Conservation (phyloP, 2,329 filamentous ascomycete genomes). For the Penicillium aurantiogriseum region DNA sequence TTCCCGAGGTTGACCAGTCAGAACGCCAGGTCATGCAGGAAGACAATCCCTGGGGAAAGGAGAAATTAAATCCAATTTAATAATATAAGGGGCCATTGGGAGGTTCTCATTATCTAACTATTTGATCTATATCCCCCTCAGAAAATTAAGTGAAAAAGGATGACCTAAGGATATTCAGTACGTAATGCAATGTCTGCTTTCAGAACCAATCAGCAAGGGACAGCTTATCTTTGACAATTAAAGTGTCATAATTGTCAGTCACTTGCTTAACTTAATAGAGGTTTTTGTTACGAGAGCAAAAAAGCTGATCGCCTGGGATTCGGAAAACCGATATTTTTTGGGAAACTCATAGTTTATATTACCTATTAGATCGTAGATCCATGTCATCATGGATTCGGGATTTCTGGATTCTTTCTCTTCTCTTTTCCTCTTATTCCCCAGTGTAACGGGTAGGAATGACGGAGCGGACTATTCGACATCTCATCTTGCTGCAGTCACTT, state of each 20-base stretch:
- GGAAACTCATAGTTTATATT: background rate
- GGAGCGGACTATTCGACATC: constrained; percentile 30
- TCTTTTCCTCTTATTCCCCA: background rate
- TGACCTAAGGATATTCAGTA: constrained; percentile 24
- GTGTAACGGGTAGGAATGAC: constrained; percentile 27
- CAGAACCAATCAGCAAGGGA: constrained; percentile 30
- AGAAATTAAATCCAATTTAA: background rate
- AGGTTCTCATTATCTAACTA: constrained; percentile 10
- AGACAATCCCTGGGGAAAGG: background rate
- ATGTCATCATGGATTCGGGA: constrained; percentile 19
- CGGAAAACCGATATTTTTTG: background rate
- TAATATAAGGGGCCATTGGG: background rate
- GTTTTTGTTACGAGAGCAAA: constrained; percentile 28
- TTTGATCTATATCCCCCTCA: background rate
- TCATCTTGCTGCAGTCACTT: constrained; percentile 32
- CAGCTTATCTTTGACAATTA: constrained; percentile 35
- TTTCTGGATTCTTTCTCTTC: background rate
- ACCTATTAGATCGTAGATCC: constrained; percentile 10
- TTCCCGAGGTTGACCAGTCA: background rate
- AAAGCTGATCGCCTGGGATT: constrained; percentile 22
- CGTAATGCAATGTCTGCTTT: constrained; percentile 33
- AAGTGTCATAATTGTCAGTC: constrained; percentile 18
- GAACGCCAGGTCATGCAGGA: background rate
- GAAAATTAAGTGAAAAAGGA: background rate
- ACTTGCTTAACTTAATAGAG: background rate